Conservation (phyloP, 2,329 filamentous ascomycete species). For the Clarireedia hainanense region DNA sequence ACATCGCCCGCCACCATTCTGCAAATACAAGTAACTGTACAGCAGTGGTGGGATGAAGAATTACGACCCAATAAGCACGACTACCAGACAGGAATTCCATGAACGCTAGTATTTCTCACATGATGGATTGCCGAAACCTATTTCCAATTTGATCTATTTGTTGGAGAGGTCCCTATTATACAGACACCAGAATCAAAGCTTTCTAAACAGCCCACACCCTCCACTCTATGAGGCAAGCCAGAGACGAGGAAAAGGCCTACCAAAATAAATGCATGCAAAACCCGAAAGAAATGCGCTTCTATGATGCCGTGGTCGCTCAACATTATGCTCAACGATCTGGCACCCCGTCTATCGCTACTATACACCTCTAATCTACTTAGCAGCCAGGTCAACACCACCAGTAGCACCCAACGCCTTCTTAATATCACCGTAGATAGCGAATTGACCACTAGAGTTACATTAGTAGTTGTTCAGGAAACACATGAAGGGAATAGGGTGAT, state of each 20-base stretch:
- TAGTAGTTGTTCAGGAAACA: background rate
- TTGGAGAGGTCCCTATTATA: slow-evolving; percentile 20
- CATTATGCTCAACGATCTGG: slow-evolving; percentile 8
- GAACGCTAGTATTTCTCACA: no score
- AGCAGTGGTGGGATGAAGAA: no score
- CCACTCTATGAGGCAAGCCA: background rate
- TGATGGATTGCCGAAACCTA: background rate
- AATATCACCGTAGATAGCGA: slow-evolving; percentile 78
- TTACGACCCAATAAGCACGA: no score
- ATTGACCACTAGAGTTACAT: slow-evolving; percentile 54
- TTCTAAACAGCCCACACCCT: background rate
- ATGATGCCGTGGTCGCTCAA: background rate
- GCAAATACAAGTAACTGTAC: no score
- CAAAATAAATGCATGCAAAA: slow-evolving; percentile 18
- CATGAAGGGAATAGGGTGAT: background rate
- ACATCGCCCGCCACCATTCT: no score
- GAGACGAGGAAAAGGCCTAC: background rate
- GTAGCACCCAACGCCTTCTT: slow-evolving; percentile 64
- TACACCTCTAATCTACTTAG: slow-evolving; percentile 23
- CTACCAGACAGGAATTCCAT: no score
- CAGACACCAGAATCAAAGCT: slow-evolving; percentile 12
- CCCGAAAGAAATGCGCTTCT: slow-evolving; percentile 8
- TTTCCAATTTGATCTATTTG: slow-evolving; percentile 16
- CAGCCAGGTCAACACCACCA: slow-evolving; percentile 64
- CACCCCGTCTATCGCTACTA: slow-evolving; percentile 21